Evolutionary conservation across 129 eudicot genomes (phyloP), one percentile per base, ranked within the genome.

Genomic region (Gnaphalium uliginosum): DNA sequence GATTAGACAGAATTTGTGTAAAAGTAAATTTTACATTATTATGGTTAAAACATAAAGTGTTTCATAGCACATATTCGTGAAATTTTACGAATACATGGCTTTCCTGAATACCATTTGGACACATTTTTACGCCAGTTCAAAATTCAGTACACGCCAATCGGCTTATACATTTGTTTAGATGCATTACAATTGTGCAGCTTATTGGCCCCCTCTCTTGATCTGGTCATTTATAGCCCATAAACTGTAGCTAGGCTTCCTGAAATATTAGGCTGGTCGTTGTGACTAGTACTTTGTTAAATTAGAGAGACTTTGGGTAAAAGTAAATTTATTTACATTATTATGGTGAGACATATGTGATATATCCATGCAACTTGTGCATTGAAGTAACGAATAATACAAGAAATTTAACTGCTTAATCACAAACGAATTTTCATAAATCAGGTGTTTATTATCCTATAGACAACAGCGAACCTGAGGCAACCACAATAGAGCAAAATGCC

Each of bases 381-480:
- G n/a, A 24, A 24, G 8, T 24, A 8, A 8, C 5, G 15, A 58
- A 56, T 2, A 14, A 8, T 22, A 60, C 11, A 64, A 51, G 21
- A 65, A 66, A 15, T 22, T 30, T 56, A 56, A 37, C n/a, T 17
- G 51, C 15, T 37, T 21, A 66, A 54, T 22, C 67, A 32, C 35
- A 23, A 2, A 33, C 5, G 35, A 13, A 23, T 6, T 54, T 32
- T 68, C 6, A 68, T 39, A 35, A 39, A 57, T 56, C 81, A 39
- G 6, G 14, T 9, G 43, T 33, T 53, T 54, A 67, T 73, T n/a
- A 76, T 57, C 43, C 60, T 77, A 75, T 75, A 51, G 21, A 76
- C 73, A 56, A 77, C 51, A 67, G 14, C 51, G 63, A 76, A 77
- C 75, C 53, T 56, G 59, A 68, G 66, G 74, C 75, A 68, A 39